A percentile compares a stretch with the other conserved stretches of the same genome.
phyloP scores from a whole-genome alignment of 2,329 filamentous ascomycete genomes.

The Exutisphaerella laricina region DNA sequence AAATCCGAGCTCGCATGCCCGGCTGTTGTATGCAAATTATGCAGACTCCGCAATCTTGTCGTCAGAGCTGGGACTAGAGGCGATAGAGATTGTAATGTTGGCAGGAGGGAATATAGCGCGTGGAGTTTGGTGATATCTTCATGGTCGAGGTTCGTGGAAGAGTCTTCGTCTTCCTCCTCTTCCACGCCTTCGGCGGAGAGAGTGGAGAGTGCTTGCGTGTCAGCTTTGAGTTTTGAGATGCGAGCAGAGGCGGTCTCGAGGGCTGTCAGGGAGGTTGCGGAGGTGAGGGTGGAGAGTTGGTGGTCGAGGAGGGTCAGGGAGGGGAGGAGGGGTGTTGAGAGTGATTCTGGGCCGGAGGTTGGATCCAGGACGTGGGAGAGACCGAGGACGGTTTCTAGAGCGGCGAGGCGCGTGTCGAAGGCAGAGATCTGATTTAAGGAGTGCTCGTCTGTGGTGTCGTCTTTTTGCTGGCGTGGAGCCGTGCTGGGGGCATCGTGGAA shows the following conservation, averaged over 20 bases:
- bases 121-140: slow-evolving; percentile 85
- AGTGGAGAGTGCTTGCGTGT: slow-evolving; percentile 67
- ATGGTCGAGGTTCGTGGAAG: slow-evolving; percentile 26
- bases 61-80: slow-evolving; percentile 80
- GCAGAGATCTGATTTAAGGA: slow-evolving; percentile 75
- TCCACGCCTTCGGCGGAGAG: slow-evolving; percentile 20
- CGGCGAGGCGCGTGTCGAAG: slow-evolving; percentile 74
- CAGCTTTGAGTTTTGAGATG: slow-evolving; percentile 40
- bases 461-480: slow-evolving; percentile 5
- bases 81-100: slow-evolving; percentile 79
- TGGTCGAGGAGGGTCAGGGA: slow-evolving; percentile 74
- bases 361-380: slow-evolving; percentile 60
- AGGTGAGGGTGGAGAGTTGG: slow-evolving; percentile 66
- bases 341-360: slow-evolving; percentile 51
- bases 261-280: slow-evolving; percentile 64
- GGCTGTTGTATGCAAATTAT: slow-evolving; percentile 80
- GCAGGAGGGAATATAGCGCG: slow-evolving; percentile 79
- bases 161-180: slow-evolving; percentile 32
- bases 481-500: slow-evolving; percentile 20
- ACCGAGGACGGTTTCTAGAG: slow-evolving; percentile 76
- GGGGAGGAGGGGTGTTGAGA: slow-evolving; percentile 66
- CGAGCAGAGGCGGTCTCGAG: slow-evolving; percentile 52
- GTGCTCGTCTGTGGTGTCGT: slow-evolving; percentile 40
- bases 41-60: slow-evolving; percentile 76
- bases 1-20: slow-evolving; percentile 74